These are phyloP conservation scores for Sporothrix luriei DNA, from an alignment of 2,329 filamentous ascomycete species.

Conservation along the genomic window DNA sequence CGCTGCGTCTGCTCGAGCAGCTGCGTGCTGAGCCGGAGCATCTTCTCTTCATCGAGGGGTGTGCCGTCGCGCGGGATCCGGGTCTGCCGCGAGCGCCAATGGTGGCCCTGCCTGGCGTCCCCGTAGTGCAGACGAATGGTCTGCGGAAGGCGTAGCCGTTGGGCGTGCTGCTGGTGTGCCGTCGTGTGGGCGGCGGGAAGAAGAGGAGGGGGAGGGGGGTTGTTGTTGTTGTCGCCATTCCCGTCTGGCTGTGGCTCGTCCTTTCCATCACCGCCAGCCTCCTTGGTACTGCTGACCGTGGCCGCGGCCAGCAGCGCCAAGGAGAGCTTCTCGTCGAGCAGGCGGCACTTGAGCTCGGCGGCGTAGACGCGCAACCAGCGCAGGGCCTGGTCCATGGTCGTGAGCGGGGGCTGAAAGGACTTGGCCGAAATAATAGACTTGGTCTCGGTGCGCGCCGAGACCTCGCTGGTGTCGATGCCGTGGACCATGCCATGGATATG, in stretches of 20 bases:
- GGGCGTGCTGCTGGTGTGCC: constrained; percentile 6
- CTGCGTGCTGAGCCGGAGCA: constrained; percentile 76
- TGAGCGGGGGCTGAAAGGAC: constrained; percentile 85
- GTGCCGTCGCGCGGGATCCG: constrained; percentile 74
- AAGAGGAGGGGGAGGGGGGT: too few species aligned
- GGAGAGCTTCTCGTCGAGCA: constrained; percentile 76
- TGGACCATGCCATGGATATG: constrained; percentile 87
- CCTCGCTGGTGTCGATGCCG: constrained; percentile 83
- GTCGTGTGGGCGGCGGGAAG: neutral
- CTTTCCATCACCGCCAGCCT: neutral
- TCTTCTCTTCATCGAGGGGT: constrained; percentile 67
- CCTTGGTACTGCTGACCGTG: neutral
- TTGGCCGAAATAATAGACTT: constrained; percentile 98
- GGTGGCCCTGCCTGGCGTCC: constrained; percentile 61
- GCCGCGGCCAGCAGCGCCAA: constrained; percentile 32
- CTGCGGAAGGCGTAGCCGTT: constrained; percentile 82
- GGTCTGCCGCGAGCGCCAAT: constrained; percentile 66
- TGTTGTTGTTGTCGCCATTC: neutral
- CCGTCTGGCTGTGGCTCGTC: neutral
- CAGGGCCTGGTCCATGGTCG: constrained; percentile 72
- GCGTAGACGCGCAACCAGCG: constrained; percentile 90
- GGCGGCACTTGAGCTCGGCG: constrained; percentile 84
- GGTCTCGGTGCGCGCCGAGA: constrained; percentile 88
- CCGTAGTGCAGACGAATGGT: constrained; percentile 84
- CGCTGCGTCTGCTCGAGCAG: constrained; percentile 75